Evolutionary conservation across 2,329 filamentous ascomycete genomes (phyloP), one percentile per base, ranked within the genome.

Genomic region (Colletotrichum endophyticum): DNA sequence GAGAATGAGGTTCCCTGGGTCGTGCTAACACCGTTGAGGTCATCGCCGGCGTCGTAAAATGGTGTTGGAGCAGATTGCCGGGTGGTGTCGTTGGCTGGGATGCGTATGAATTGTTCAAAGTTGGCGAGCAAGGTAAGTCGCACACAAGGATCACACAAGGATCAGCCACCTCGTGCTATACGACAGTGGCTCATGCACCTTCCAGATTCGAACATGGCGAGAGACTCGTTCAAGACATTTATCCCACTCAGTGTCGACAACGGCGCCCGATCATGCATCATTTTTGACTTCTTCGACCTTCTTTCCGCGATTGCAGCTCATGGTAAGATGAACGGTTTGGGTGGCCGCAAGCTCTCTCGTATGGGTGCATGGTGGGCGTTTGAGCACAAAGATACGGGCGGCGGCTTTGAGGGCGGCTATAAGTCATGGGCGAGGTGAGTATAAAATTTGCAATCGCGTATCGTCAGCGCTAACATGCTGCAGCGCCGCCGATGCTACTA

Each of bases 291-390:
- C 86, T 99, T 99, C 85, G 96, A 99, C 81, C 92, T 99, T 1
- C 87, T 99, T 61, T 93, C 96, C 5, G 95, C 96, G 9, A 92
- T 98, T 80, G 96, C 97, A 39, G 97, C 97, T 16, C 95, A 98
- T 81, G 95, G 95, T 79, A 99, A 99, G 87, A 92, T 89, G 71
- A 99, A 99, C 84, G 97, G 97, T 59, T 92, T 99, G 78, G 95
- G 96, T 77, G 97, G 97, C 30, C 93, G 96, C 78, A 99, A 99
- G 84, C 90, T 99, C 71, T 99, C 97, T 12, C 92, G 97, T 79
- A 95, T 98, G 90, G 97, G 96, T 56, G 96, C 96, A 62, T 99
- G 97, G 97, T 99, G 97, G 97, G 96, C 96, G 1, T 99, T 99
- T 83, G 96, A 98, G 82, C 95, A 98, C 79, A 91, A 89, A 63